Conservation (phyloP, 1,284 basidiomycete species). For the Ceratobasidium sp. region DNA sequence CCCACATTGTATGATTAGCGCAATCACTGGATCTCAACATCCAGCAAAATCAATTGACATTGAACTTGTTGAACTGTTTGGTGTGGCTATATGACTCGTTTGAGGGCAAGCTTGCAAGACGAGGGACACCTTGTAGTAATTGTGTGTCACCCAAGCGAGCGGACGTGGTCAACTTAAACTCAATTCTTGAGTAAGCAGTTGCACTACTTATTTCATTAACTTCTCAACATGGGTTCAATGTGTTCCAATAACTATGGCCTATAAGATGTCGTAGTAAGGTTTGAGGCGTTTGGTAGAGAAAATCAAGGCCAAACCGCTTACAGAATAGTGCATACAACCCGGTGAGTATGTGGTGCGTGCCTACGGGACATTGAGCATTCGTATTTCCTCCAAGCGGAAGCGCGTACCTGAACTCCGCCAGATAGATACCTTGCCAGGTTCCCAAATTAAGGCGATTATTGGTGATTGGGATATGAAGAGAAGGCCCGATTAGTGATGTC, state of each 20-base stretch:
- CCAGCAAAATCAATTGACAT: conserved; percentile 44
- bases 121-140: too few relatives aligned
- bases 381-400: too few relatives aligned
- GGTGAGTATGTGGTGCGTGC: conserved; percentile 72
- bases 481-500: conserved; percentile 94
- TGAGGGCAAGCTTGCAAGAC: too few relatives aligned
- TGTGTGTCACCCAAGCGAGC: too few relatives aligned
- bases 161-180: too few relatives aligned
- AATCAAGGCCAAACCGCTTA: conserved; percentile 57
- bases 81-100: conserved; percentile 6
- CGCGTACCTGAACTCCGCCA: conserved; percentile 77
- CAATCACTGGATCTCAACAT: conserved; percentile 46
- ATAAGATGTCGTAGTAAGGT: too few relatives aligned
- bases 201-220: too few relatives aligned
- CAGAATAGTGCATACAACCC: conserved; percentile 86
- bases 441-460: conserved; percentile 32
- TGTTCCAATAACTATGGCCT: too few relatives aligned
- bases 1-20: conserved; percentile 45
- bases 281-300: too few relatives aligned
- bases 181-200: too few relatives aligned
- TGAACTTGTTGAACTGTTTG: conserved; percentile 29
- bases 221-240: too few relatives aligned
- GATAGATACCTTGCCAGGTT: conserved; percentile 73
- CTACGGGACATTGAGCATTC: conserved; percentile 12
- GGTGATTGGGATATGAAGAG: conserved; percentile 31